Evolutionary conservation across 1,139 yeast species (phyloP), one percentile per base, ranked within the genome.

Genomic region (Geotrichum fermentans): DNA sequence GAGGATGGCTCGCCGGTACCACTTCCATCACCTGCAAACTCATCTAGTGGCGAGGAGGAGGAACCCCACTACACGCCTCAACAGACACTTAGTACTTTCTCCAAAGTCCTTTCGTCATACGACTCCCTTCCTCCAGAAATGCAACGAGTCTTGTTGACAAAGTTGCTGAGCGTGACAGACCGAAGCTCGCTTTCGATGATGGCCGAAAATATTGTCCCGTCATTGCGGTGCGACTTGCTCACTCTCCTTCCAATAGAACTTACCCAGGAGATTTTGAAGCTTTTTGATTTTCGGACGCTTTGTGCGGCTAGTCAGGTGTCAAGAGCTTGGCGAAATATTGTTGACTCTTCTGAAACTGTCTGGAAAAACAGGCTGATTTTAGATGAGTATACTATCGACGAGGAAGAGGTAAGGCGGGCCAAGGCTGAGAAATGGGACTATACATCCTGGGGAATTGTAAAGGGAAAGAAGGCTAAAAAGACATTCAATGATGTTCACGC

Each of bases 211-310:
- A 73, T 92, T 18, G 75, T 77, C 44, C 72, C 73, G 33, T 77
- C 83, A 17, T 74, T 92, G 60, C 78, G 79, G 57, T 76, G 94
- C 57, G 97, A 92, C 62, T 69, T 92, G 40, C 65, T 92, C 13
- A 67, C 80, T 20, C 71, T 76, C 49, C 68, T 92, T 22, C 98
- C 99, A 0, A 63, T 78, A 2, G 97, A 92, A 62, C 72, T 92
- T n/a, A 68, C 89, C 1, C 71, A 78, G 58, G 76, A 80, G 46
- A 79, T 92, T n/a, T 71, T 94, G 48, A 70, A 77, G 1, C 75
- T 78, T 52, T 71, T 92, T 47, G 94, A 87, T 60, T 76, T 78
- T 56, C 65, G 71, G 47, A 79, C 94, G 2, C 72, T 92, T 37
- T 71, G 82, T 41, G 73, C 77, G 5, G 77, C 84, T 3, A 70